Percentiles rank a stretch among this genome's conserved stretches.
These are phyloP conservation scores for Russula brevipes DNA, from an alignment of 768 basidiomycete genomes.

Conservation along the genomic window DNA sequence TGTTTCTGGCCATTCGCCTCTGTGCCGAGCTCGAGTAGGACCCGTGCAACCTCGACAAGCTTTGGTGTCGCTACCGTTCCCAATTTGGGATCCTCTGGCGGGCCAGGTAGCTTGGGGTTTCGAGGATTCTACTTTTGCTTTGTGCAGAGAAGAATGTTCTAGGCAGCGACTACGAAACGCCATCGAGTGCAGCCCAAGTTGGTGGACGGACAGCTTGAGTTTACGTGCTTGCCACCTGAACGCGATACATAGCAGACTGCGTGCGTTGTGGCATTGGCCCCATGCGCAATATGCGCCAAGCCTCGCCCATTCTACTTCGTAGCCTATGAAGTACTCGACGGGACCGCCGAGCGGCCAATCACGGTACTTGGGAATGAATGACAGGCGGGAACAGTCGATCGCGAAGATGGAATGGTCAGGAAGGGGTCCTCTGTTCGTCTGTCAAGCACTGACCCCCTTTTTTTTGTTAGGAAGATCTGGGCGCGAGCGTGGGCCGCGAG, in stretches of 20 bases:
- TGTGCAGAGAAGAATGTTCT: background rate
- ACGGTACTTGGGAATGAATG: too few relatives aligned
- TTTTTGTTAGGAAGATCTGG: too few relatives aligned
- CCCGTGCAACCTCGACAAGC: background rate
- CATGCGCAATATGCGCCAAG: background rate
- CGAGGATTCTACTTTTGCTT: slow-evolving; percentile 3
- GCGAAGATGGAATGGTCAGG: too few relatives aligned
- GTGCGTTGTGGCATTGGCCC: background rate
- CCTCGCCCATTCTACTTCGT: too few relatives aligned
- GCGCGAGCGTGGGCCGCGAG: too few relatives aligned
- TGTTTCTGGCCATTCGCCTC: slow-evolving; percentile 7
- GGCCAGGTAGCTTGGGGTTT: slow-evolving; percentile 4
- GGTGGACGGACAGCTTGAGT: slow-evolving; percentile 9
- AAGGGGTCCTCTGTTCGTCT: too few relatives aligned
- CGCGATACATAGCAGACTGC: slow-evolving; percentile 6
- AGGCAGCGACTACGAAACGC: background rate
- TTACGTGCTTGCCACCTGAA: slow-evolving; percentile 13
- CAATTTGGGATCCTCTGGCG: background rate
- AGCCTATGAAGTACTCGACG: too few relatives aligned
- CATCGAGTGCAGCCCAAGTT: background rate
- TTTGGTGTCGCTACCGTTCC: background rate
- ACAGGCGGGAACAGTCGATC: too few relatives aligned
- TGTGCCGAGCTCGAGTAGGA: slow-evolving; percentile 7
- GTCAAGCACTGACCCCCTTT: too few relatives aligned
- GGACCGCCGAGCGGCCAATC: too few relatives aligned